phyloP scores from a whole-genome alignment of 2,329 filamentous ascomycete species.

The Apiospora pterosperma region DNA sequence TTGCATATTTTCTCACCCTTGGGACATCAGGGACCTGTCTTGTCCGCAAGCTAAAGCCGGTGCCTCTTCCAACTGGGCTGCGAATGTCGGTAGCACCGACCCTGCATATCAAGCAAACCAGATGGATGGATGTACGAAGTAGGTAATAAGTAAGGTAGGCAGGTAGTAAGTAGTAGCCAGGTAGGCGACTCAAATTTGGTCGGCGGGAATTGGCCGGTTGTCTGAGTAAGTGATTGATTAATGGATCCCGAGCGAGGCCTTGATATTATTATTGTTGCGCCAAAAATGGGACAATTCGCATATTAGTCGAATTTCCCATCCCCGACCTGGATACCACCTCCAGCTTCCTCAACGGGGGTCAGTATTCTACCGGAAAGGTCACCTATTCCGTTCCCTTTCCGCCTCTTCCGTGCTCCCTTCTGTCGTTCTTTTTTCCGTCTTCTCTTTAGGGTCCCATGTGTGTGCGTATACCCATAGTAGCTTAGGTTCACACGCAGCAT shows the following conservation, averaged over 20 bases:
- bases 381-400: background rate
- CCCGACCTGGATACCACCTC: background rate
- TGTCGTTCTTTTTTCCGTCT: slow-evolving; percentile 15
- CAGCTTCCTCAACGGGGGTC: background rate
- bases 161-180: no score
- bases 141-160: background rate
- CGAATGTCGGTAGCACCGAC: background rate
- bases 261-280: background rate
- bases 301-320: background rate
- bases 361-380: background rate
- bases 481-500: slow-evolving; percentile 15
- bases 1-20: background rate
- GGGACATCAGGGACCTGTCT: background rate
- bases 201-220: background rate
- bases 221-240: background rate
- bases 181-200: no score
- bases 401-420: background rate
- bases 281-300: background rate
- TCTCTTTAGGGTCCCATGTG: slow-evolving; percentile 14
- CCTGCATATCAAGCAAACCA: background rate
- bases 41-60: background rate
- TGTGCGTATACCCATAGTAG: slow-evolving; percentile 2
- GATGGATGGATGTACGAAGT: background rate
- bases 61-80: background rate
- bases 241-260: background rate